A percentile compares a stretch with the other conserved stretches of the same genome.
Evolutionary conservation across 495 filamentous ascomycete species (phyloP).

Genomic region (Annulohypoxylon moriforme): DNA sequence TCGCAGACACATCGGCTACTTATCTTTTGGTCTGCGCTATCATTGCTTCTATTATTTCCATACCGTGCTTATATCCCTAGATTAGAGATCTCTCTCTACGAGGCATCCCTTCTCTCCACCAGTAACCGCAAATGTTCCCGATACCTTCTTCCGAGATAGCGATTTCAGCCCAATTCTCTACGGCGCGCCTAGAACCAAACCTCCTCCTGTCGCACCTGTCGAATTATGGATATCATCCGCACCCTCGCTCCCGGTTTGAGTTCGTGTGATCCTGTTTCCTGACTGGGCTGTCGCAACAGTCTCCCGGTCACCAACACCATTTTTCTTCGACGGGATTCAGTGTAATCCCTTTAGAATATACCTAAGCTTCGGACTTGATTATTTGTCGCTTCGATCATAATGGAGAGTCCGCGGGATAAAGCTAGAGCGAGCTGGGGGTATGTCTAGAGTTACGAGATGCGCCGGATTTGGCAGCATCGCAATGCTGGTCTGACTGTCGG

Average conservation of each 20-base stretch:
- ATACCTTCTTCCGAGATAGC: constrained; percentile 45
- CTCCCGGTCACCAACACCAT: constrained; percentile 32
- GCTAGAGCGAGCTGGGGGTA: constrained; percentile 47
- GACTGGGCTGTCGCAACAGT: constrained; percentile 47
- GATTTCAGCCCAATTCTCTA: constrained; percentile 34
- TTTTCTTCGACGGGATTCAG: constrained; percentile 35
- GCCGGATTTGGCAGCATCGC: constrained; percentile 2
- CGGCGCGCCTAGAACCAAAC: constrained; percentile 32
- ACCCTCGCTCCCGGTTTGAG: constrained; percentile 39
- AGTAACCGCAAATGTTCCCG: constrained; percentile 48
- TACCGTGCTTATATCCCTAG: not conserved
- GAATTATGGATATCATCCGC: constrained; percentile 49
- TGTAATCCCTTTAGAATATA: constrained; percentile 22
- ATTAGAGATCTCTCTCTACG: constrained; percentile 21
- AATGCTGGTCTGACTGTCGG: constrained; percentile 5
- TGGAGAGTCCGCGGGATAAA: constrained; percentile 44
- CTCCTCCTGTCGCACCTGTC: constrained; percentile 32
- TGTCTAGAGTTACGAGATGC: constrained; percentile 24
- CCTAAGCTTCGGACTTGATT: constrained; percentile 17
- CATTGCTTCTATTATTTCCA: not conserved
- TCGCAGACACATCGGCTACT: constrained; percentile 16
- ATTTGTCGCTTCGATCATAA: constrained; percentile 20
- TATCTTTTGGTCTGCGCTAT: constrained; percentile 18
- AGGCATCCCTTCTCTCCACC: constrained; percentile 36
- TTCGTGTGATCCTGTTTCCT: constrained; percentile 49